These are phyloP conservation scores for Fusarium oligoseptatum DNA, from an alignment of 2,329 filamentous ascomycete species.

Conservation along the genomic window DNA sequence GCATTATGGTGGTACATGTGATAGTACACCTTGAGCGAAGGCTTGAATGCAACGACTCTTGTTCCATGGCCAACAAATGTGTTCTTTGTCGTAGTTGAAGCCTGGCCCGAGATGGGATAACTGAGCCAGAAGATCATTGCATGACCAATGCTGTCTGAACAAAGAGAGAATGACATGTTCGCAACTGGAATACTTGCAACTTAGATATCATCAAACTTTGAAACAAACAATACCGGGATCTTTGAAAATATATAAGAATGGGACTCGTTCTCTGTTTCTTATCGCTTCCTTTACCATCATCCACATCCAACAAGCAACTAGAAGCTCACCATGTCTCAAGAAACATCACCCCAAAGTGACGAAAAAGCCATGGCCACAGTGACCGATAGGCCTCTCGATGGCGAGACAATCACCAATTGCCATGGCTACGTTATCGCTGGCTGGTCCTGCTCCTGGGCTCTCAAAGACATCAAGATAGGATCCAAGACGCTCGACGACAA, in stretches of 20 bases:
- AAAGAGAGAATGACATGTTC: neutral
- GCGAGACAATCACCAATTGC: neutral
- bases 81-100: no score
- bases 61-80: neutral
- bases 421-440: neutral
- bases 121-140: no score
- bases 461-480: neutral
- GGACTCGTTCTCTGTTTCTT: no score
- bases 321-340: neutral
- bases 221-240: neutral
- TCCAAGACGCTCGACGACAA: neutral
- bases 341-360: neutral
- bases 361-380: neutral
- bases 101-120: no score
- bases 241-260: neutral
- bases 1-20: neutral
- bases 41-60: fast-evolving
- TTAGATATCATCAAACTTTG: fast-evolving
- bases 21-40: neutral
- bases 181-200: neutral
- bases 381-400: neutral
- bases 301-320: neutral
- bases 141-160: neutral
- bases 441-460: neutral
- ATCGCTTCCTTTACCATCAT: neutral